Base-by-base conservation (phyloP, 495 filamentous ascomycete genomes). In the Barbatosphaeria neglecta region DNA sequence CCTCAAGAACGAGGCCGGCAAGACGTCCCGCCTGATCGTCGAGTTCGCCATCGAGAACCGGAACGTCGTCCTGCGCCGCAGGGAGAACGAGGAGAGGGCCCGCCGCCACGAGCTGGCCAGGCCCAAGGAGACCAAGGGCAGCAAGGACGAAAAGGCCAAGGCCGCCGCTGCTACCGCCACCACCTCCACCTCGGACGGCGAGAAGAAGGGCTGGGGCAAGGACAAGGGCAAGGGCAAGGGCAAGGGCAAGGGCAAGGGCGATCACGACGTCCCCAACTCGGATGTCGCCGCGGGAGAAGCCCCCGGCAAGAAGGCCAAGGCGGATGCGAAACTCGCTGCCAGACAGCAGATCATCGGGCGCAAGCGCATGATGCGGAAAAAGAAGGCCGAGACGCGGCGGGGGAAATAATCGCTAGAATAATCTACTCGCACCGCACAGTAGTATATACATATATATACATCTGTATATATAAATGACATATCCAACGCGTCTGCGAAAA, bases 41-140 rank as follows among this genome's bases (percentile, higher is more conserved):
- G 92, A 99, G 60, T 99, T 99, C 67, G 90, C 92, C 11, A 95
- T 99, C 59, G 92, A 99, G 64, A 99, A 99, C 54, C 89, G 87
- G 6, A 87, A 95, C 55, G 92, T 99, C 4, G 84, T 99, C 28
- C 70, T 75, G 47, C 72, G 92, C 46, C 69, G 92, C 20, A 79
- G 74, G 50, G 85, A 90, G 50, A 70, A 73, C 19, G 83, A 94
- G 58, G 70, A 69, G 42, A 88, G 79, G 60, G 68, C 73, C 16
- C 59, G 74, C 42, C 84, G 76, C 55, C 65, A 73, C 54, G 69
- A 41, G 45, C 41, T 9, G 23, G 24, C 25, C 24, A 43, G 38
- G n/a, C 41, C 24, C 37, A 16, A 11, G 47, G 33, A 24, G 23
- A 44, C 42, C 37, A 24, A 37, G 40, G 15, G 20, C n/a, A 40